Conservation (phyloP, 768 basidiomycete genomes). For the Tricholoma sp. region DNA sequence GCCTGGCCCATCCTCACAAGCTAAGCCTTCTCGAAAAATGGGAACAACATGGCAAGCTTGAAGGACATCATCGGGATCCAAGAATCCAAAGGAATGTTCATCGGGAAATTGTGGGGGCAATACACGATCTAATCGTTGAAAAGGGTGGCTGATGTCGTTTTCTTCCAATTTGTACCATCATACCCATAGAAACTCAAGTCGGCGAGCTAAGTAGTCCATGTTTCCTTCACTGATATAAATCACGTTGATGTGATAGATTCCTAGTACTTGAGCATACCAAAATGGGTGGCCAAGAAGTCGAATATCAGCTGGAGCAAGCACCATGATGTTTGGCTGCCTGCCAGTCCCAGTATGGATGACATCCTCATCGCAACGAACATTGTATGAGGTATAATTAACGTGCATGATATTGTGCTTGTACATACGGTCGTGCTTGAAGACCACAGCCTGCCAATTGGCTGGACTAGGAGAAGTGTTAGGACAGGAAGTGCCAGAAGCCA, state of each 20-base stretch:
- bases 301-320: neutral
- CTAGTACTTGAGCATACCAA: neutral
- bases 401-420: too few species aligned
- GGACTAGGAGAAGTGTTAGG: too few species aligned
- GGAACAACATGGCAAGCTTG: constrained; percentile 14
- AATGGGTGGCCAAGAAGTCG: neutral
- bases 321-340: neutral
- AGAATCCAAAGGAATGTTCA: constrained; percentile 10
- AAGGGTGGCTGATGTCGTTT: too few species aligned
- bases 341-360: neutral
- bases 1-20: neutral
- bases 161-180: neutral
- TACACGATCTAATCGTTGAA: neutral
- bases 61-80: too few species aligned
- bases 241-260: neutral
- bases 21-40: neutral
- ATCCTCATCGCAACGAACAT: neutral
- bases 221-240: neutral
- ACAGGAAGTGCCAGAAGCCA: too few species aligned
- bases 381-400: neutral
- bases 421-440: too few species aligned
- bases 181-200: too few species aligned
- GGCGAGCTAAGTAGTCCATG: neutral
- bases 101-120: neutral
- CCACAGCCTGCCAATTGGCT: too few species aligned